Evolutionary conservation across 768 basidiomycete species (phyloP), one percentile per base, ranked within the genome.

Genomic region (Leucocoprinus birnbaumii): DNA sequence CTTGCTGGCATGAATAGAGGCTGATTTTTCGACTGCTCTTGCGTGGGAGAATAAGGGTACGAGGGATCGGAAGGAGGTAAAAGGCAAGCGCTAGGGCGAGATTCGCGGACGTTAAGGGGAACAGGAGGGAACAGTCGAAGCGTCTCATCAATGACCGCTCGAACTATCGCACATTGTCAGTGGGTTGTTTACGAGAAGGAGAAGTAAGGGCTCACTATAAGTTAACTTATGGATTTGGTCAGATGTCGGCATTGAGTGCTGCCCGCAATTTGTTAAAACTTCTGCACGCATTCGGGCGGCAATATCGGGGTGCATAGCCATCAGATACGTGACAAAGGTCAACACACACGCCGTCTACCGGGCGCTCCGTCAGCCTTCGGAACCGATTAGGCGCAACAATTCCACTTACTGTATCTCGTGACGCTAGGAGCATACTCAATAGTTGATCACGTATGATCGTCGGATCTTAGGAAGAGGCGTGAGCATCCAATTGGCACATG

Each of bases 81-180:
- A 0, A 78, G 69, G 60, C 79, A 80, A 13, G 80, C 66, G 2
- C 68, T 62, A 0, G 71, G 61, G 42, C 85, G 78, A 38, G 73
- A 76, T 68, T 86, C 83, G 27, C 87, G 79, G 38, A 82, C 71
- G 62, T 90, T 91, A 40, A 89, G 68, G 6, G 89, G 89, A 0
- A 92, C 86, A 6, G 90, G 87, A 3, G 89, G 89, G 70, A 86
- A 93, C 1, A 93, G 70, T 16, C 90, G 78, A 21, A 93, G 74
- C 0, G 85, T 85, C 63, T 93, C 91, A 58, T 91, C 87, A 40
- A 92, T 80, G 35, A 91, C 86, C 10, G 88, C 88, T 56, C 83
- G 80, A 74, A 89, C 87, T 83, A n/a, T n/a, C n/a, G 64, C 53
- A 46, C 55, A 34, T 52, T 16, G 50, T 8, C 34, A n/a, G 50